Evolutionary conservation across 2,329 filamentous ascomycete species (phyloP).

Genomic region (Colletotrichum orchidophilum): DNA sequence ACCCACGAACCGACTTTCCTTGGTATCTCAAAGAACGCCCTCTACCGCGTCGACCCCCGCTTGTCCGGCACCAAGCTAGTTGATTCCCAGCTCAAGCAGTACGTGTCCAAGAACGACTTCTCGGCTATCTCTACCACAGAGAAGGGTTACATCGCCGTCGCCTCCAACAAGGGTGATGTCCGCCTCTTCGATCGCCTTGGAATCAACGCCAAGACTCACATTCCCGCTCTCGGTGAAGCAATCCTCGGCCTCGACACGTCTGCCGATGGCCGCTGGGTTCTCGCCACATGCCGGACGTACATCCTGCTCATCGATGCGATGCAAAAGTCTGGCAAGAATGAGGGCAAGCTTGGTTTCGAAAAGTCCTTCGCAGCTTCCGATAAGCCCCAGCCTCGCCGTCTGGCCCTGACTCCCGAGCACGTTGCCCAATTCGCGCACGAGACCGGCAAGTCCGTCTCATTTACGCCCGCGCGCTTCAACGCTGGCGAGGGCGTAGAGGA

Average conservation of each 20-base stretch:
- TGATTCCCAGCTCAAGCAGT: conserved; percentile 93
- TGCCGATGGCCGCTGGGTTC: conserved; percentile 93
- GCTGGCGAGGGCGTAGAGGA: conserved; percentile 82
- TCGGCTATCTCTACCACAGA: conserved; percentile 93
- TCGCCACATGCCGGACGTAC: conserved; percentile 94
- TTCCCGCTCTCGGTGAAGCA: conserved; percentile 92
- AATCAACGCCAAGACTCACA: conserved; percentile 96
- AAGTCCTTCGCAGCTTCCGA: conserved; percentile 90
- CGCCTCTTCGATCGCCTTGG: conserved; percentile 95
- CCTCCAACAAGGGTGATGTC: conserved; percentile 97
- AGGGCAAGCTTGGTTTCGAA: conserved; percentile 98
- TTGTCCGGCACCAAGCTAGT: conserved; percentile 91
- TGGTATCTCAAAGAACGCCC: conserved; percentile 89
- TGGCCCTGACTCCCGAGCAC: conserved; percentile 89
- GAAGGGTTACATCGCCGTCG: conserved; percentile 95
- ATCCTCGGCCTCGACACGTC: conserved; percentile 96
- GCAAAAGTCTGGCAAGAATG: conserved; percentile 94
- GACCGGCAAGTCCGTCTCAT: conserved; percentile 84
- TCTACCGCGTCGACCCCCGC: conserved; percentile 94
- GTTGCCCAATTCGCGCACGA: conserved; percentile 98
- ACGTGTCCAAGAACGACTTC: conserved; percentile 96
- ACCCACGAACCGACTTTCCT: conserved; percentile 95
- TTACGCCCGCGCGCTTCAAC: conserved; percentile 95
- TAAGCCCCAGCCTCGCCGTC: conserved; percentile 91
- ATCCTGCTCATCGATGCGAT: conserved; percentile 91